Evolutionary conservation across 208 protist species (phyloP).

Genomic region (Trypanosoma conorhini): DNA sequence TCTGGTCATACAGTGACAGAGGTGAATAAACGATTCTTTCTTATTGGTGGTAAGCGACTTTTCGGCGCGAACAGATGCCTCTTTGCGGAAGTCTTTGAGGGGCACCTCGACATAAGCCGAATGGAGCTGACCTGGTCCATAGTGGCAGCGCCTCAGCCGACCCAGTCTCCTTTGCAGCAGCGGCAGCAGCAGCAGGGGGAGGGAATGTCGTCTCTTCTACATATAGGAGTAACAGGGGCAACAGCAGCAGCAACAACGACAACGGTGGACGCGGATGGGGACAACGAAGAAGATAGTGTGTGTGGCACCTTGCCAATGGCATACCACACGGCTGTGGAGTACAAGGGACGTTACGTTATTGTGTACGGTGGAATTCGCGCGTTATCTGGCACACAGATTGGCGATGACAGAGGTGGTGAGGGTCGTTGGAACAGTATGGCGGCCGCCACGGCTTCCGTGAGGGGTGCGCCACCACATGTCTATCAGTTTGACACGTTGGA

Average conservation of each 20-base stretch:
- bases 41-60: conserved; percentile 28
- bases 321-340: conserved; percentile 48
- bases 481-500: conserved; percentile 27
- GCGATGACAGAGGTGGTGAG: not conserved
- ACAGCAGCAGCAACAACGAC: not conserved
- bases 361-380: conserved; percentile 45
- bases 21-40: conserved; percentile 14
- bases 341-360: conserved; percentile 42
- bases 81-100: conserved; percentile 25
- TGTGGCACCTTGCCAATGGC: conserved; percentile 7
- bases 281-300: not conserved
- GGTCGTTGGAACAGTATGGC: not conserved
- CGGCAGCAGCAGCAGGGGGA: not conserved
- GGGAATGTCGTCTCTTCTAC: not conserved
- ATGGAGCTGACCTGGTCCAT: conserved; percentile 22
- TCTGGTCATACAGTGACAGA: conserved; percentile 31
- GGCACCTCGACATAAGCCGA: conserved; percentile 6
- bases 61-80: conserved; percentile 3
- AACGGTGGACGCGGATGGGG: not conserved
- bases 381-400: not conserved
- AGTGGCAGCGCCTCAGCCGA: not conserved
- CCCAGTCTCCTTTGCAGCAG: too few species aligned
- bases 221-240: too few species aligned
- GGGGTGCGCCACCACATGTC: not conserved
- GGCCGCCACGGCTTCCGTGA: not conserved